phyloP scores from a whole-genome alignment of 306 rosid genomes.

The Lagenaria siceraria region DNA sequence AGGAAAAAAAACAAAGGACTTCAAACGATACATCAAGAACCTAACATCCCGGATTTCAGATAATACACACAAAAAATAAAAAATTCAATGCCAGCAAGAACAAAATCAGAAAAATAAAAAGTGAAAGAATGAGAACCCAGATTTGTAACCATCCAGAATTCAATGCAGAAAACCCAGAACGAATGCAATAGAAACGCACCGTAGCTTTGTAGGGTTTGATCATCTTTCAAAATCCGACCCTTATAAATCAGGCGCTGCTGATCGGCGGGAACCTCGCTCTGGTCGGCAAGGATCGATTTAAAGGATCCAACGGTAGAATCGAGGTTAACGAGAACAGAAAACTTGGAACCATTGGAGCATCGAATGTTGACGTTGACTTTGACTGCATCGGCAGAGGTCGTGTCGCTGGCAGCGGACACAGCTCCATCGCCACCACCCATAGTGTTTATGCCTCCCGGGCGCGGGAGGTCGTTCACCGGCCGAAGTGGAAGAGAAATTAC shows the following conservation, averaged over 20 bases:
- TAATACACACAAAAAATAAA: background rate
- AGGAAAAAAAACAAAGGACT: background rate
- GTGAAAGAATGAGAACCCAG: background rate
- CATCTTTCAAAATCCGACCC: constrained; percentile 80
- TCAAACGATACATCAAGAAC: background rate
- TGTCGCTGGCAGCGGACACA: background rate
- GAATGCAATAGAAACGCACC: constrained; percentile 21
- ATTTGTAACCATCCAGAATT: background rate
- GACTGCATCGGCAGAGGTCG: background rate
- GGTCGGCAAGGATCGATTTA: constrained; percentile 37
- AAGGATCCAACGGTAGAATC: constrained; percentile 44
- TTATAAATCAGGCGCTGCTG: constrained; percentile 84
- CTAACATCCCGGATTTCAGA: background rate
- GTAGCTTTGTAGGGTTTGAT: constrained; percentile 60
- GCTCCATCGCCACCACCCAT: constrained; percentile 5
- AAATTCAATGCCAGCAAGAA: background rate
- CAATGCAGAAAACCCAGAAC: constrained; percentile 3
- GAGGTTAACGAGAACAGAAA: constrained; percentile 37
- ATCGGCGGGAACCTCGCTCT: constrained; percentile 43
- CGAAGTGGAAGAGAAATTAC: background rate
- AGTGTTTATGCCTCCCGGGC: background rate
- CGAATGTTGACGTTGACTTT: constrained; percentile 39
- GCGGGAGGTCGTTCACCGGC: background rate
- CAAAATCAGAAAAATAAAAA: background rate
- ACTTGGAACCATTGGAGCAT: constrained; percentile 65